A percentile compares a stretch with the other conserved stretches of the same genome.
phyloP scores from a whole-genome alignment of 2,329 filamentous ascomycete genomes.

The Xylariomycetidae sp. region DNA sequence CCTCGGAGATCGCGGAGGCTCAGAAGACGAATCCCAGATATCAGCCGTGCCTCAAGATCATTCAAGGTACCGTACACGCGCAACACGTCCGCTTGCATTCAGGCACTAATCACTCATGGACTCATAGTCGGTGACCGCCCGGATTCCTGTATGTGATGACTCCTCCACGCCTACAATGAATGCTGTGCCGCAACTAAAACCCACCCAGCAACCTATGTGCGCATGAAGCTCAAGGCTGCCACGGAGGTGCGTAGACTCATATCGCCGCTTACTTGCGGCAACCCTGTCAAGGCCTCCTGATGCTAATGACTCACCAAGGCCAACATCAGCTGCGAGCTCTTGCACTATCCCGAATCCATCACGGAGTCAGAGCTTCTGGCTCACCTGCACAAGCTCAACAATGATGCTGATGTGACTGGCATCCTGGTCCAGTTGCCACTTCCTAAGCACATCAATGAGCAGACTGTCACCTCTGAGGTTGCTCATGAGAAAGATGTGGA shows the following conservation, averaged over 20 bases:
- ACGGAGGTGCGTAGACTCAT: conserved; percentile 58
- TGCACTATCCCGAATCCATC: conserved; percentile 76
- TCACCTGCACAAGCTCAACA: conserved; percentile 75
- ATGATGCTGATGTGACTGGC: conserved; percentile 79
- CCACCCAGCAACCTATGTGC: conserved; percentile 82
- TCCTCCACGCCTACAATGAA: conserved; percentile 9
- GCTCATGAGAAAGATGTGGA: conserved; percentile 95
- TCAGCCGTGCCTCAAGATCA: conserved; percentile 84
- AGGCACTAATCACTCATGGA: conserved; percentile 9
- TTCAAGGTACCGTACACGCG: conserved; percentile 61
- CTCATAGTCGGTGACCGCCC: conserved; percentile 77
- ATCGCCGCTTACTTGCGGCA: neutral
- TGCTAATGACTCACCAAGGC: conserved; percentile 48
- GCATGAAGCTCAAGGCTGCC: conserved; percentile 98
- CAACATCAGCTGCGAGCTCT: conserved; percentile 79
- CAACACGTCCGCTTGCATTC: conserved; percentile 4
- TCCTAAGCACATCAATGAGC: conserved; percentile 84
- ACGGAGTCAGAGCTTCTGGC: conserved; percentile 82
- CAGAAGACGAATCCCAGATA: conserved; percentile 82
- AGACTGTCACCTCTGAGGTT: conserved; percentile 82
- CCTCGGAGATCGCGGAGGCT: conserved; percentile 71
- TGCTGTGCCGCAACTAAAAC: conserved; percentile 24
- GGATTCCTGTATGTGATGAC: conserved; percentile 68
- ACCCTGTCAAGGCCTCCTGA: conserved; percentile 7
- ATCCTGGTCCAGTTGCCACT: conserved; percentile 92